phyloP scores from a whole-genome alignment of 2,329 filamentous ascomycete species.

The Aspergillus glaucus region DNA sequence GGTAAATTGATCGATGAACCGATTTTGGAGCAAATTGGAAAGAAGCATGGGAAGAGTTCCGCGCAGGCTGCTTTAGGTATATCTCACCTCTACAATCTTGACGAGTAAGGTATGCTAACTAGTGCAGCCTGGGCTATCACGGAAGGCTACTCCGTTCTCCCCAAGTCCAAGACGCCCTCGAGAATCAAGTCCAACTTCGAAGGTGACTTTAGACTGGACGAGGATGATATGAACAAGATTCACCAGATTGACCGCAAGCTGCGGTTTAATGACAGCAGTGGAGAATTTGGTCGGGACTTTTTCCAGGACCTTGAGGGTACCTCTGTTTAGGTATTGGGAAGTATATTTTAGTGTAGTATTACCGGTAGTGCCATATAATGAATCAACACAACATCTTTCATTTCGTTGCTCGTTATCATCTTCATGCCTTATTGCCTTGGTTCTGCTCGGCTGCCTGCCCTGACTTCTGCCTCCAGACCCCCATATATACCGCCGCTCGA shows the following conservation, averaged over 20 bases:
- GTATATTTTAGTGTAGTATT: too few species aligned
- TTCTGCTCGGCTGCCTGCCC: too few species aligned
- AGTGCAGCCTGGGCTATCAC: constrained; percentile 48
- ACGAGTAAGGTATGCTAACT: background rate
- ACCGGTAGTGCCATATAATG: too few species aligned
- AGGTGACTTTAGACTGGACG: constrained; percentile 53
- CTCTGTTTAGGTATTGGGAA: background rate
- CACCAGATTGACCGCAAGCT: constrained; percentile 53
- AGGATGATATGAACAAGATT: constrained; percentile 53
- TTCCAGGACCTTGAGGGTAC: constrained; percentile 56
- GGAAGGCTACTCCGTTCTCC: constrained; percentile 47
- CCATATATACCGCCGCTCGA: too few species aligned
- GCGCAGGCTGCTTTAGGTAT: constrained; percentile 47
- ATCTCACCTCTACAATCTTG: constrained; percentile 2
- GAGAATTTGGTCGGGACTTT: constrained; percentile 52
- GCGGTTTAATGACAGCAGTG: constrained; percentile 56
- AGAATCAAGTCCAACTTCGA: constrained; percentile 41
- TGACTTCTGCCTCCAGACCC: too few species aligned
- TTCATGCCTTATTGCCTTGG: background rate
- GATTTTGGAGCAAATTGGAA: constrained; percentile 44
- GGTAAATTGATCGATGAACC: constrained; percentile 49
- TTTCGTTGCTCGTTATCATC: background rate
- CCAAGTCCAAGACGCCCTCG: constrained; percentile 45
- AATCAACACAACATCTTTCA: too few species aligned
- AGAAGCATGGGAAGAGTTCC: constrained; percentile 47